phyloP scores from a whole-genome alignment of 805 yeast genomes.

The Kregervanrija pseudodelftensis region DNA sequence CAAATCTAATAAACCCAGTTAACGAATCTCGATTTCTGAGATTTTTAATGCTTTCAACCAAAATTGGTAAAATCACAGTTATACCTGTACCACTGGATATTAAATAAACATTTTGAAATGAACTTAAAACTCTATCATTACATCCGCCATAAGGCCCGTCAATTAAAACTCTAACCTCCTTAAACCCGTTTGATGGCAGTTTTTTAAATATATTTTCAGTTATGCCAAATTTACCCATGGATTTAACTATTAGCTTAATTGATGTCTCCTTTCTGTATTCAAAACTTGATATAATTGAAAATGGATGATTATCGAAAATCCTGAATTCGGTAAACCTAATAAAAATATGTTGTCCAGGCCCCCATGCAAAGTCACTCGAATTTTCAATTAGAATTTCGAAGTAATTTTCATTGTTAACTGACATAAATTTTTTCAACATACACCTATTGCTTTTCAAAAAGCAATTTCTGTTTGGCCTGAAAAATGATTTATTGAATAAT shows the following conservation, averaged over 20 bases:
- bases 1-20: conserved; percentile 4
- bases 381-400: too few species aligned
- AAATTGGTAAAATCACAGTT: conserved; percentile 13
- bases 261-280: conserved; percentile 10
- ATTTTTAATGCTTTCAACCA: conserved; percentile 2
- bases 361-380: too few species aligned
- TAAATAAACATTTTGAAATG: conserved; percentile 7
- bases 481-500: too few species aligned
- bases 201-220: conserved; percentile 26
- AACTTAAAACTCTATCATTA: conserved; percentile 1
- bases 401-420: too few species aligned
- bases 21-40: conserved; percentile 1
- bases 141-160: conserved; percentile 65
- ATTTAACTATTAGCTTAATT: conserved; percentile 30
- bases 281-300: conserved; percentile 41
- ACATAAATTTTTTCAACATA: too few species aligned
- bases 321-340: too few species aligned
- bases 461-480: too few species aligned
- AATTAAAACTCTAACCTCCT: conserved; percentile 24
- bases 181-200: conserved; percentile 15
- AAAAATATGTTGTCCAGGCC: too few species aligned
- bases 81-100: conserved; percentile 21
- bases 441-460: too few species aligned
- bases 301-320: conserved; percentile 41
- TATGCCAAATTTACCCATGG: conserved; percentile 46